Conservation (phyloP, 2,329 filamentous ascomycete genomes). For the Fusarium anthophilum region DNA sequence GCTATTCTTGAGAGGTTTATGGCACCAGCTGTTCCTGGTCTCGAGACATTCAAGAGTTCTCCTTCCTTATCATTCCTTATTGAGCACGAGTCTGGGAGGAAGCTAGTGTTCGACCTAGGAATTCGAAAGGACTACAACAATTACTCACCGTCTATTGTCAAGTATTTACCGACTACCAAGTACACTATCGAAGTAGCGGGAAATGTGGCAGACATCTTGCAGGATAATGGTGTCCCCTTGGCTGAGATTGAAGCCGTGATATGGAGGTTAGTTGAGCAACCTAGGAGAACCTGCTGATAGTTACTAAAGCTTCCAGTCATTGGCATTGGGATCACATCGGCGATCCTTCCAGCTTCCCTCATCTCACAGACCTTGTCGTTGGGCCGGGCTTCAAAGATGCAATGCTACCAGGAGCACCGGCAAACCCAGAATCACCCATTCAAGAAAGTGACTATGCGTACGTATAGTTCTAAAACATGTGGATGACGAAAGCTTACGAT, state of each 20-base stretch:
- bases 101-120: slow-evolving; percentile 45
- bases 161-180: slow-evolving; percentile 41
- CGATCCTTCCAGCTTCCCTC: slow-evolving; percentile 57
- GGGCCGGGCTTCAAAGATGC: slow-evolving; percentile 60
- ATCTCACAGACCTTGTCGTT: slow-evolving; percentile 57
- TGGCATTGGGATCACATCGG: slow-evolving; percentile 64
- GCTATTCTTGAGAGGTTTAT: slow-evolving; percentile 51
- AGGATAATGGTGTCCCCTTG: slow-evolving; percentile 2
- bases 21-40: slow-evolving; percentile 48
- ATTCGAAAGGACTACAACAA: slow-evolving; percentile 45
- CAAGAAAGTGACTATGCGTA: slow-evolving; percentile 49
- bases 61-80: slow-evolving; percentile 46
- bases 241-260: slow-evolving; percentile 32
- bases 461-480: neutral
- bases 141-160: slow-evolving; percentile 38
- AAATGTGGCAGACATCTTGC: slow-evolving; percentile 38
- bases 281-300: neutral
- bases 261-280: slow-evolving; percentile 19
- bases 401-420: slow-evolving; percentile 59
- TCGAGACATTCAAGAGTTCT: slow-evolving; percentile 45
- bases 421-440: slow-evolving; percentile 46
- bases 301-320: slow-evolving; percentile 45
- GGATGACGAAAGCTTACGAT: rapidly evolving
- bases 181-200: slow-evolving; percentile 41
- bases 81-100: slow-evolving; percentile 43